These are phyloP conservation scores for Lippia alba DNA, from an alignment of 305 asterid species.

Conservation along the genomic window DNA sequence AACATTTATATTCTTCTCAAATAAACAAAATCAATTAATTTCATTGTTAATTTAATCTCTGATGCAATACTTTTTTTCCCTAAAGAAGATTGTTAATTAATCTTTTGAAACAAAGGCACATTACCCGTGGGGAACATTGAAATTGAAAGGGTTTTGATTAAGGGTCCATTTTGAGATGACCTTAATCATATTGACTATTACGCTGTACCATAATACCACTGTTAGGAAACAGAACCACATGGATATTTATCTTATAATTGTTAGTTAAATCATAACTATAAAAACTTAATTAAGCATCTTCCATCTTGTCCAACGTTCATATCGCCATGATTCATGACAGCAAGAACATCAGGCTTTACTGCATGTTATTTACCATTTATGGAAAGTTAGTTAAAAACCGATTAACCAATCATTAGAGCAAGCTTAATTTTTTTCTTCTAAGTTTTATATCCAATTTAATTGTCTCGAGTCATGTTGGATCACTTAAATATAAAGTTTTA, in stretches of 20 bases:
- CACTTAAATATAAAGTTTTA: no score
- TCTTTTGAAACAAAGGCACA: conserved; percentile 37
- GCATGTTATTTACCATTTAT: conserved; percentile 26
- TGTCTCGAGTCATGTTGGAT: no score
- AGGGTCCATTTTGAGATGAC: conserved; percentile 45
- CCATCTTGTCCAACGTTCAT: conserved; percentile 33
- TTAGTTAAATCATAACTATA: conserved; percentile 41
- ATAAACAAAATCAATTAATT: background rate
- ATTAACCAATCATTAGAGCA: conserved; percentile 35
- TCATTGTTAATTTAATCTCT: background rate
- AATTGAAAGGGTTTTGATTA: conserved; percentile 33
- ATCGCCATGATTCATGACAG: conserved; percentile 32
- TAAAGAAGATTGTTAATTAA: background rate
- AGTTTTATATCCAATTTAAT: no score
- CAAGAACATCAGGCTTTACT: conserved; percentile 22
- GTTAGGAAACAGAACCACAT: conserved; percentile 59
- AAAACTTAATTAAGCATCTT: conserved; percentile 33
- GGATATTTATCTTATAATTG: conserved; percentile 41
- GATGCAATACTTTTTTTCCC: background rate
- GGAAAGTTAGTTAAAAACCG: conserved; percentile 25
- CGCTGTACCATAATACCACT: conserved; percentile 39
- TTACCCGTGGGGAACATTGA: conserved; percentile 50
- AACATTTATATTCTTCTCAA: background rate
- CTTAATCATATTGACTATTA: conserved; percentile 33
- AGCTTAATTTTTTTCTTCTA: background rate